Evolutionary conservation across 768 basidiomycete genomes (phyloP), one percentile per base, ranked within the genome.

Genomic region (Pholiota conissans): DNA sequence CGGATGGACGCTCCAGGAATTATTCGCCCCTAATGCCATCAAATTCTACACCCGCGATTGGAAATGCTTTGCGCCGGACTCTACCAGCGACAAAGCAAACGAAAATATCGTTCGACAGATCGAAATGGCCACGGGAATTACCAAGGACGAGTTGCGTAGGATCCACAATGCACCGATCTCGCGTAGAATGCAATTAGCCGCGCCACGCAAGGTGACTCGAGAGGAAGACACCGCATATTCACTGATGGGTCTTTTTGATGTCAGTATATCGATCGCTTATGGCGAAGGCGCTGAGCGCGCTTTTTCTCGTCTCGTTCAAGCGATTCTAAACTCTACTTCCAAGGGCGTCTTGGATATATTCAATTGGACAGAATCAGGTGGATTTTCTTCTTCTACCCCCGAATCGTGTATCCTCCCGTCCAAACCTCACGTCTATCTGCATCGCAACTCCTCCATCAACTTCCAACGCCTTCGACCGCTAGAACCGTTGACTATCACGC

Each of bases 1-100:
- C 14, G 59, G 59, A 3, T 60, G 59, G 59, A 60, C 59, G 18
- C 55, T 60, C 9, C 59, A 60, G 34, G 59, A 60, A 26, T 42
- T 60, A 11, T 37, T 60, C 5, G 59, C 59, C n/a, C 59, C 59
- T 0, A n/a, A 22, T 14, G 3, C 11, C 10, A 28, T 60, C 20
- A 37, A 51, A 13, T 60, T 60, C 32, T 55, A 60, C 28, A 35
- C 47, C 18, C 37, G 9, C 22, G 20, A 46, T 10, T 60, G 59
- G 59, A 26, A 35, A 2, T 14, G 14, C 7, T 27, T 54, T 16
- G n/a, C 39, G 1, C 34, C 35, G 5, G 26, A 28, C 7, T 7
- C 29, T 9, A 30, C 45, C 8, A 40, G 32, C 26, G 47, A 53
- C 9, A 28, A 30, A 1, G 18, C 6, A 24, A 27, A 52, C 51